Percentiles rank a stretch among this genome's conserved stretches.
Evolutionary conservation across 345 rosid species (phyloP).

Genomic region (Camelina neglecta): DNA sequence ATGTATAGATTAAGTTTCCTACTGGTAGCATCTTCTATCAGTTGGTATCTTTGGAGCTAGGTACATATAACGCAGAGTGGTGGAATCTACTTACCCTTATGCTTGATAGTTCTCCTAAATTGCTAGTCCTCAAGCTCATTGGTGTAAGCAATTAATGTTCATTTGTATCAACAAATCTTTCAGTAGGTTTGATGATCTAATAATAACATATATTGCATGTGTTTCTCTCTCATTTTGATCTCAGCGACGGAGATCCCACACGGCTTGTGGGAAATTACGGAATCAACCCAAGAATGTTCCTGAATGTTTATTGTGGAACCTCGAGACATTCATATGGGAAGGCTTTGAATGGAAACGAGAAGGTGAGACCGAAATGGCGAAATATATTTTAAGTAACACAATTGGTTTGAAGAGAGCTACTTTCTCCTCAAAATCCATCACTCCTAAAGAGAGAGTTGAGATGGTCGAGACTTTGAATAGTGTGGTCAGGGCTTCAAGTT

Average conservation of each 20-base stretch:
- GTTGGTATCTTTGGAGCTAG: background rate
- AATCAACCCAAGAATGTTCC: background rate
- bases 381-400: background rate
- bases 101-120: conserved; percentile 14
- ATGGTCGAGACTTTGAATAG: background rate
- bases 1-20: background rate
- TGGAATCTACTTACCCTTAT: background rate
- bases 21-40: background rate
- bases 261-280: background rate
- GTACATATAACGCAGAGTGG: background rate
- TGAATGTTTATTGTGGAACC: conserved; percentile 6
- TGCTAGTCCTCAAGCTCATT: background rate
- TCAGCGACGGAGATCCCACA: background rate
- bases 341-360: background rate
- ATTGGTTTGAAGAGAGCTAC: background rate
- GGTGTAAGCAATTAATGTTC: background rate
- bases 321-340: background rate
- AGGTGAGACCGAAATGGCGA: background rate
- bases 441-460: background rate
- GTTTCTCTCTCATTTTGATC: background rate
- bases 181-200: background rate
- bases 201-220: background rate
- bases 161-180: background rate
- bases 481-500: conserved; percentile 1
- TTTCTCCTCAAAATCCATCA: background rate